phyloP scores from a whole-genome alignment of 2,329 filamentous ascomycete genomes.

The Aspergillus glaucus region DNA sequence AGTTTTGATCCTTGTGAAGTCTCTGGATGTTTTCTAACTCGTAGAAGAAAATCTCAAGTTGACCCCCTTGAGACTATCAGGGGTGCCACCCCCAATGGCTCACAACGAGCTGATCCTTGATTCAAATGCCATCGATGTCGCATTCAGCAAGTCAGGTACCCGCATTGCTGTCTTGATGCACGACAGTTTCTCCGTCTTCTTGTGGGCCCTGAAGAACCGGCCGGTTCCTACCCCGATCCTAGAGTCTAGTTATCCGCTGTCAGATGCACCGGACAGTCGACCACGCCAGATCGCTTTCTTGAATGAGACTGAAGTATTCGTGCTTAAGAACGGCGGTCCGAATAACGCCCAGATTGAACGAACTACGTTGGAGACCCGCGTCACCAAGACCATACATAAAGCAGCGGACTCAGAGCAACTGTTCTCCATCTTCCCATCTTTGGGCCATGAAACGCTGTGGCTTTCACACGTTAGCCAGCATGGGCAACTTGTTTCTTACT shows the following conservation, averaged over 20 bases:
- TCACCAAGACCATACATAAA: constrained; percentile 24
- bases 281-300: constrained; percentile 45
- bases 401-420: constrained; percentile 28
- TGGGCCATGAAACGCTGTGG: constrained; percentile 33
- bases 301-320: constrained; percentile 35
- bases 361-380: constrained; percentile 29
- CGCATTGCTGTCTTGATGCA: constrained; percentile 68
- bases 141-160: constrained; percentile 60
- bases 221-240: constrained; percentile 33
- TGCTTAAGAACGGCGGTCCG: constrained; percentile 34
- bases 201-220: constrained; percentile 54
- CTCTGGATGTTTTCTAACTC: constrained; percentile 15
- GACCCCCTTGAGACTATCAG: constrained; percentile 76
- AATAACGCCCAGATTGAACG: constrained; percentile 25
- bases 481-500: constrained; percentile 25
- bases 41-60: constrained; percentile 60
- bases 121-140: constrained; percentile 64
- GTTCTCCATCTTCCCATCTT: constrained; percentile 30
- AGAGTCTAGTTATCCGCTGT: constrained; percentile 32
- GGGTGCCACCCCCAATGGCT: constrained; percentile 89
- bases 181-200: constrained; percentile 60
- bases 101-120: constrained; percentile 63
- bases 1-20: constrained; percentile 19
- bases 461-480: constrained; percentile 25
- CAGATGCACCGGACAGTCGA: constrained; percentile 21